Conservation (phyloP, 2,329 filamentous ascomycete species). For the Trichophyton mentagrophytes region DNA sequence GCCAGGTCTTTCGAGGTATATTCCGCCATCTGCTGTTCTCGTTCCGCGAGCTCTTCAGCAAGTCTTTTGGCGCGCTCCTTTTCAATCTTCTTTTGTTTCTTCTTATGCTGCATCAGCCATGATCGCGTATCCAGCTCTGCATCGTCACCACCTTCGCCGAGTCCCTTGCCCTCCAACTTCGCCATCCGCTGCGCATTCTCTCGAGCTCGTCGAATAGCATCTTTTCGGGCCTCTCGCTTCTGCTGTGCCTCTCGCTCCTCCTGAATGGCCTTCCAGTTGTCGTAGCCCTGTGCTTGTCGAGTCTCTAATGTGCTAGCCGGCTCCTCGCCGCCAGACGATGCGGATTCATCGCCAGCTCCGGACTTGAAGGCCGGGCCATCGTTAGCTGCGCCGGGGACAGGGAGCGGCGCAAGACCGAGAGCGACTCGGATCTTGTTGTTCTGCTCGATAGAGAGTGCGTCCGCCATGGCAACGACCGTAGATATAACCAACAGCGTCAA, state of each 20-base stretch:
- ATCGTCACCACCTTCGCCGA: constrained; percentile 57
- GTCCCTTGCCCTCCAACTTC: constrained; percentile 65
- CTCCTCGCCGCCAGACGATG: constrained; percentile 48
- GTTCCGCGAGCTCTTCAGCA: constrained; percentile 66
- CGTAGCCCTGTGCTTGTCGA: constrained; percentile 31
- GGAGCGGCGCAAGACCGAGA: constrained; percentile 79
- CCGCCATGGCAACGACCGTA: constrained; percentile 27
- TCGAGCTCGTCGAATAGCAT: constrained; percentile 72
- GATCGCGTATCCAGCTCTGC: constrained; percentile 62
- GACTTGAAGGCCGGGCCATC: constrained; percentile 46
- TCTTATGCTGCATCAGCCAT: constrained; percentile 84
- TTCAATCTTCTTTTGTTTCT: constrained; percentile 81
- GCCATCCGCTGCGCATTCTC: constrained; percentile 67
- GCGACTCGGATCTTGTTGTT: constrained; percentile 83
- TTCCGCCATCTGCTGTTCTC: constrained; percentile 55
- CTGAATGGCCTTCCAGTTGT: constrained; percentile 45
- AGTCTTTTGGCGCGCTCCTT: constrained; percentile 54
- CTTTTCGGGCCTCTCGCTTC: constrained; percentile 66
- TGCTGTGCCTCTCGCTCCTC: constrained; percentile 61
- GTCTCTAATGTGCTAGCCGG: constrained; percentile 72
- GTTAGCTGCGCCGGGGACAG: constrained; percentile 54
- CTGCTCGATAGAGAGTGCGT: constrained; percentile 68
- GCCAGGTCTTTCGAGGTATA: constrained; percentile 79
- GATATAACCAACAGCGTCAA: background rate
- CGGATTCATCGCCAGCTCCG: constrained; percentile 33